phyloP scores from a whole-genome alignment of 345 rosid genomes.

The Murraya koenigii region DNA sequence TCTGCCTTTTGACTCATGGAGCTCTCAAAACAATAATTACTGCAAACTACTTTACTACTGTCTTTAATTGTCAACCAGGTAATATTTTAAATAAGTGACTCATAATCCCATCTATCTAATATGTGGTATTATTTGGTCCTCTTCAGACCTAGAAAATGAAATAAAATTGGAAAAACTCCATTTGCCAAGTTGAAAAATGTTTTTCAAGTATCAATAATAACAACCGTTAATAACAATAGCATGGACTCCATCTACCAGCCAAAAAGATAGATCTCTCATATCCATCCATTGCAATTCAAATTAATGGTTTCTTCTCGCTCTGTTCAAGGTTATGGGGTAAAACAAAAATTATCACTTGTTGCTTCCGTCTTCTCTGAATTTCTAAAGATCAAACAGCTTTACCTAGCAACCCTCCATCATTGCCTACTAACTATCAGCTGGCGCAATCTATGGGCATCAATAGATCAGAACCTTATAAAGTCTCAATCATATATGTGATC shows the following conservation, averaged over 20 bases:
- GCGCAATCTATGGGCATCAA: background rate
- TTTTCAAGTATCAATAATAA: background rate
- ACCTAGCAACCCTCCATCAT: background rate
- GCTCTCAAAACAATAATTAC: background rate
- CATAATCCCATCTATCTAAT: background rate
- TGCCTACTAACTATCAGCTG: background rate
- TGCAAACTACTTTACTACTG: background rate
- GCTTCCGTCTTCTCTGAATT: background rate
- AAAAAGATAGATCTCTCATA: background rate
- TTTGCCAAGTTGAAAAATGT: background rate
- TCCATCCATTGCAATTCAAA: background rate
- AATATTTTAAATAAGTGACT: background rate
- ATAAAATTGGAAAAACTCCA: background rate
- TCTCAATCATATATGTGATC: background rate
- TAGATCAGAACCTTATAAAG: background rate
- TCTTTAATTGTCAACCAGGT: background rate
- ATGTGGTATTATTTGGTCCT: background rate
- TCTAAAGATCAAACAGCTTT: background rate
- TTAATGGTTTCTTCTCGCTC: background rate
- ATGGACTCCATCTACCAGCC: background rate
- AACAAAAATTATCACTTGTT: background rate
- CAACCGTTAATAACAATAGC: background rate
- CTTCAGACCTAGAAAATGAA: background rate
- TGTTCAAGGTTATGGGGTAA: background rate
- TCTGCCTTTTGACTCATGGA: background rate